Percentiles rank a stretch among this genome's conserved stretches.
These are phyloP conservation scores for Kodamaea nitidulidarum DNA, from an alignment of 805 yeast species.

Conservation along the genomic window DNA sequence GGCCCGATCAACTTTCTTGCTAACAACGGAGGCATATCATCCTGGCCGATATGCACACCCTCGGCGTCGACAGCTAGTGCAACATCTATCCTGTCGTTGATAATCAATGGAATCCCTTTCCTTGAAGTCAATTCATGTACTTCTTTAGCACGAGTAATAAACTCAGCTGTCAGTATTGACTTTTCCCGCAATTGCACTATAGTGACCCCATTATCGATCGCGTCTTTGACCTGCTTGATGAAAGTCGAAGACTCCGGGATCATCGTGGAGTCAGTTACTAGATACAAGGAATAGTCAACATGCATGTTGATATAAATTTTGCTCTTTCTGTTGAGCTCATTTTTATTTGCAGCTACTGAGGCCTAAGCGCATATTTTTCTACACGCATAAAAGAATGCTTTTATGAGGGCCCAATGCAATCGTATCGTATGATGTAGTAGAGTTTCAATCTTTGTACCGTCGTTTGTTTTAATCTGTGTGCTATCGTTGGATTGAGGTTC, in stretches of 20 bases:
- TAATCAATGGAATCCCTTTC: slow-evolving; percentile 68
- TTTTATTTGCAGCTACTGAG: background rate
- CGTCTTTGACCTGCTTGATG: slow-evolving; percentile 55
- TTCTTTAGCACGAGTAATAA: slow-evolving; percentile 55
- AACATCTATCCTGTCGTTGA: slow-evolving; percentile 84
- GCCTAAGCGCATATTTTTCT: background rate
- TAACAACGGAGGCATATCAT: slow-evolving; percentile 63
- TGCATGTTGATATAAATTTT: slow-evolving; percentile 2
- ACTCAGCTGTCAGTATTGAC: slow-evolving; percentile 59
- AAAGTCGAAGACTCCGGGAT: slow-evolving; percentile 53
- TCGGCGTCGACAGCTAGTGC: slow-evolving; percentile 88
- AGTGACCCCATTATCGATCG: slow-evolving; percentile 72
- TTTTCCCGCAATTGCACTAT: slow-evolving; percentile 84
- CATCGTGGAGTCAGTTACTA: slow-evolving; percentile 78
- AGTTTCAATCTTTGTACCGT: no score
- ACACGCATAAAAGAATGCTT: no score
- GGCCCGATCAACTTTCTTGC: slow-evolving; percentile 69
- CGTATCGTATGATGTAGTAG: no score
- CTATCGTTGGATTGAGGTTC: no score
- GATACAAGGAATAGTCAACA: slow-evolving; percentile 59
- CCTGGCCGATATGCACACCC: slow-evolving; percentile 92
- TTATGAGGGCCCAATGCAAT: no score
- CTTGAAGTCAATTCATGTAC: slow-evolving; percentile 60
- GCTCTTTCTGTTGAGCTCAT: background rate
- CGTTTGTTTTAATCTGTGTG: no score